Evolutionary conservation across 1,139 yeast genomes (phyloP), one percentile per base, ranked within the genome.

Genomic region (Hyphopichia pseudoburtonii): DNA sequence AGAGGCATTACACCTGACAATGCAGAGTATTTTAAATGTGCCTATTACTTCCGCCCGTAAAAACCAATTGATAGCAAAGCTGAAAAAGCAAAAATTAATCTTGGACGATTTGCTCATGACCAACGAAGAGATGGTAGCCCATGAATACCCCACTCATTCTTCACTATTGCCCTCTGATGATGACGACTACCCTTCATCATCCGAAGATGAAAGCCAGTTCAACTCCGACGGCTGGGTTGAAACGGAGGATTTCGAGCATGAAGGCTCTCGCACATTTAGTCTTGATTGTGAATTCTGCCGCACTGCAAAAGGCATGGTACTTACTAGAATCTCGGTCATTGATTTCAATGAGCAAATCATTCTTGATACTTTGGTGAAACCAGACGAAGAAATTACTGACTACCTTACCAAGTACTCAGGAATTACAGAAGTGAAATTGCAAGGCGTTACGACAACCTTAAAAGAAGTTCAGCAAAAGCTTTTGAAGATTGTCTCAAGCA

Each of bases 241-340:
- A 41, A 87, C 96, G 0, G 45, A 35, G 14, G 46, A 53, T 1
- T 72, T 75, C 45, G 76, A 70, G 1, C 80, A 78, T 44, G 76
- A 65, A 3, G 82, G 79, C 0, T 74, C 83, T 3, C 80, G 70
- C 37, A 79, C 85, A 0, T 87, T 77, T 63, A 94, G 95, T 0
- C 52, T 92, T 17, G 98, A 92, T 61, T 92, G 98, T 64, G 98
- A 92, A 60, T 92, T 92, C 86, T 88, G 96, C 56, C 64, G 72
- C 39, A 64, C 92, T 0, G 76, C 64, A 0, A 46, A 54, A 2
- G 88, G 87, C 0, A 70, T 74, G 33, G 96, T 80, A 3, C 65
- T 90, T 30, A 81, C 97, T 0, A 69, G 97, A 40, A 79, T 87
- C 1, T 86, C 96, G 1, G 50, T 92, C 14, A 73, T 88, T 2